phyloP scores from a whole-genome alignment of 1,139 yeast genomes.

The Sugiyamaella paludigena region DNA sequence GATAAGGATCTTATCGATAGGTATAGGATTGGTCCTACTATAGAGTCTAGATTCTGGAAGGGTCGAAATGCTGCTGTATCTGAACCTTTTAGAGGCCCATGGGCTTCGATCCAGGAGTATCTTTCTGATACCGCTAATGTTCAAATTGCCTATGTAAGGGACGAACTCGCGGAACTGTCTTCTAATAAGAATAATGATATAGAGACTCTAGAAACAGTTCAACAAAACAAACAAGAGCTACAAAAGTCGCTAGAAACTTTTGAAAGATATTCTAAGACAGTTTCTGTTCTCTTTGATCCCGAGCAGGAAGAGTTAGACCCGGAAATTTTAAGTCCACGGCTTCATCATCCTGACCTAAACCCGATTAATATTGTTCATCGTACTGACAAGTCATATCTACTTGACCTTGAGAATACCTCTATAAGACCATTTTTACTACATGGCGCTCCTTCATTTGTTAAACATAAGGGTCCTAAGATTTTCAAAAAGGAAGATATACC shows the following conservation, averaged over 20 bases:
- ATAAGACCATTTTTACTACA: slow-evolving; percentile 80
- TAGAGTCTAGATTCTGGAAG: slow-evolving; percentile 75
- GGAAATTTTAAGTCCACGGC: slow-evolving; percentile 65
- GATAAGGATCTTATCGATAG: slow-evolving; percentile 55
- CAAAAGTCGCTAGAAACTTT: slow-evolving; percentile 45
- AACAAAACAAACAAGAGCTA: slow-evolving; percentile 43
- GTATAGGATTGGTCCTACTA: slow-evolving; percentile 91
- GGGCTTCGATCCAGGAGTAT: slow-evolving; percentile 57
- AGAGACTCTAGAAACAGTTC: slow-evolving; percentile 35
- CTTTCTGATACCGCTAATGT: slow-evolving; percentile 61
- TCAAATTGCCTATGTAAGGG: slow-evolving; percentile 62
- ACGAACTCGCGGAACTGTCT: slow-evolving; percentile 46
- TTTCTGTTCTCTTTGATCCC: slow-evolving; percentile 52
- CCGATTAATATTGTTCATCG: slow-evolving; percentile 72
- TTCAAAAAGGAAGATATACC: slow-evolving; percentile 75
- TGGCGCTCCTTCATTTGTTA: slow-evolving; percentile 76
- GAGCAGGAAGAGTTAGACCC: slow-evolving; percentile 25
- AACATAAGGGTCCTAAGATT: slow-evolving; percentile 84
- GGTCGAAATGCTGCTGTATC: slow-evolving; percentile 43
- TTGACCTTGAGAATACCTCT: slow-evolving; percentile 79
- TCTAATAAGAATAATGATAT: slow-evolving; percentile 44
- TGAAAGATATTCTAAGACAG: slow-evolving; percentile 54
- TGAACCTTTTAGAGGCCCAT: slow-evolving; percentile 62
- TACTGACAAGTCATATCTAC: slow-evolving; percentile 45
- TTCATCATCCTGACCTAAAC: slow-evolving; percentile 79